Percentiles rank a stretch among this genome's conserved stretches.
Evolutionary conservation across 805 yeast species (phyloP).

Genomic region (Clavispora phyllophila): DNA sequence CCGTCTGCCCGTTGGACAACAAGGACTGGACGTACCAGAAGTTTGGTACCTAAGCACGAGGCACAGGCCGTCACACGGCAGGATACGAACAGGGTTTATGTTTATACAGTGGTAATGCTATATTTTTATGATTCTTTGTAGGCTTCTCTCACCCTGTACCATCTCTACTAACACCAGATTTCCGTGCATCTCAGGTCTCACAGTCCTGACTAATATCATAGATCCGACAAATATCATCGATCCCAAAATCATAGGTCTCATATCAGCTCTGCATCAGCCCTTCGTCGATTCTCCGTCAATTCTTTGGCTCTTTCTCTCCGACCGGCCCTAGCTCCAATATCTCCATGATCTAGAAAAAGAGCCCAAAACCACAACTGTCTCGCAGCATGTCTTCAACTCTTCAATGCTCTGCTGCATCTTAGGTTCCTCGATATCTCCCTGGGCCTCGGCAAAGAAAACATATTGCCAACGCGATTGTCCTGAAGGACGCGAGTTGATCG

Average conservation of each 20-base stretch:
- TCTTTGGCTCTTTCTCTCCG: no score
- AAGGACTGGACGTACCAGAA: constrained; percentile 75
- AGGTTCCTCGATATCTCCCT: constrained; percentile 34
- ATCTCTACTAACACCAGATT: not conserved
- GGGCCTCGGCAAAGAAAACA: constrained; percentile 72
- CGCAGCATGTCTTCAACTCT: constrained; percentile 41
- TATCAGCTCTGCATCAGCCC: no score
- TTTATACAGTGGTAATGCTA: not conserved
- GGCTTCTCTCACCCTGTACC: not conserved
- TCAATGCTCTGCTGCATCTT: constrained; percentile 30
- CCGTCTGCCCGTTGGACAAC: constrained; percentile 94
- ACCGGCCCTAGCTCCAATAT: constrained; percentile 18
- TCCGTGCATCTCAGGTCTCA: no score
- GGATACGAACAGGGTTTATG: constrained; percentile 1
- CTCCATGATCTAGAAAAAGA: constrained; percentile 43
- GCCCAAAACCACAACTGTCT: constrained; percentile 56
- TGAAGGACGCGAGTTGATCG: constrained; percentile 77
- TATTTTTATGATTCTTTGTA: not conserved
- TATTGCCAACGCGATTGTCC: constrained; percentile 69
- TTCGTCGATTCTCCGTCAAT: no score
- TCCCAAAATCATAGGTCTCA: no score
- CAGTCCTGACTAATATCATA: no score
- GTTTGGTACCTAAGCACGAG: constrained; percentile 53
- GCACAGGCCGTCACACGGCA: not conserved
- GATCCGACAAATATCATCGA: no score